Conservation (phyloP, 768 basidiomycete genomes). For the Phylloporus scabripes region DNA sequence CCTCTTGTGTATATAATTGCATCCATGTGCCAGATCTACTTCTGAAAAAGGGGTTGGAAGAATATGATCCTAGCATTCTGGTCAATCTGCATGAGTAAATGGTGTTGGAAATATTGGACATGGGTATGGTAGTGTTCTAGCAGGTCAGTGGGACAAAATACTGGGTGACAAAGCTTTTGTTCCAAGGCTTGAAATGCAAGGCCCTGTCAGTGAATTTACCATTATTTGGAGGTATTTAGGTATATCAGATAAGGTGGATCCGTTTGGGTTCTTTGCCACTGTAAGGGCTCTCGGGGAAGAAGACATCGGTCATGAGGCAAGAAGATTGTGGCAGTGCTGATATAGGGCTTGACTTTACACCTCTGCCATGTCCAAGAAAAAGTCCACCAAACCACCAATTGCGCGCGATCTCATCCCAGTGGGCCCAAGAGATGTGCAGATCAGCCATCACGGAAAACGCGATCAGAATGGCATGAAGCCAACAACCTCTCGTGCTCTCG, state of each 20-base stretch:
- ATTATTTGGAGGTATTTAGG: too few species aligned
- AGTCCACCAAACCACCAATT: conserved; percentile 11
- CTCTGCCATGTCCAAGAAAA: conserved; percentile 31
- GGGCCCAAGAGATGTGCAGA: conserved; percentile 50
- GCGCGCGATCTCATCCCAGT: conserved; percentile 46
- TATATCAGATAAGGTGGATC: too few species aligned
- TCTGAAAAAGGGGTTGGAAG: background rate
- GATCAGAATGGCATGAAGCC: conserved; percentile 50
- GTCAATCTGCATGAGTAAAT: background rate
- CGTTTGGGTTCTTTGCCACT: too few species aligned
- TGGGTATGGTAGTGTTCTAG: background rate
- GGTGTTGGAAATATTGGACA: background rate
- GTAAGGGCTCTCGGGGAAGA: too few species aligned
- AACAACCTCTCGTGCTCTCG: conserved; percentile 65
- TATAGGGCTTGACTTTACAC: background rate
- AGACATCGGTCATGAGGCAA: too few species aligned
- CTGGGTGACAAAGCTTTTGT: background rate
- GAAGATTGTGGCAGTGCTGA: background rate
- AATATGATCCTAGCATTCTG: background rate
- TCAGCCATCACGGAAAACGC: conserved; percentile 33
- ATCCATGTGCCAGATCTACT: background rate
- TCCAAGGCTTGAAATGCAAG: too few species aligned
- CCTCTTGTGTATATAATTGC: background rate
- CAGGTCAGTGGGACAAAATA: background rate
- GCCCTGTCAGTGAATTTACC: too few species aligned